phyloP scores from a whole-genome alignment of 116 monocot genomes.

The Zostera marina region DNA sequence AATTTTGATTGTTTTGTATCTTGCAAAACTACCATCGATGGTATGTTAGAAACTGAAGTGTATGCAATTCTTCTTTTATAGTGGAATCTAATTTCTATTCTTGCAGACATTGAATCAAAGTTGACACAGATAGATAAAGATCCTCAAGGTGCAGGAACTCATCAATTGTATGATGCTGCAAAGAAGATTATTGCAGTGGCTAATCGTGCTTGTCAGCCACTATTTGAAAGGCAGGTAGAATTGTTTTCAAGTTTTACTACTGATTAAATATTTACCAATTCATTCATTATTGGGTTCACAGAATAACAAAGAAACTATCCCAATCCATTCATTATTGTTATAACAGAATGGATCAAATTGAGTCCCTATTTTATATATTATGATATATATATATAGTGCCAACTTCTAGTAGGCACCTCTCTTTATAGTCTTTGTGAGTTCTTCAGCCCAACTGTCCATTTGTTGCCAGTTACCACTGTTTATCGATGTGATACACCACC shows the following conservation, averaged over 20 bases:
- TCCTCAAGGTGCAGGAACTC: slow-evolving; percentile 91
- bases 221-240: slow-evolving; percentile 89
- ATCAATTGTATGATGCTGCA: slow-evolving; percentile 54
- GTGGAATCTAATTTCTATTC: slow-evolving; percentile 2
- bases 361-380: too few relatives aligned
- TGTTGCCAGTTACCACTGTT: too few relatives aligned
- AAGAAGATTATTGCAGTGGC: slow-evolving; percentile 56
- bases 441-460: too few relatives aligned
- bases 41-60: slow-evolving; percentile 14
- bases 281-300: too few relatives aligned
- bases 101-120: slow-evolving; percentile 86
- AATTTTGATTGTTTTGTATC: slow-evolving; percentile 99
- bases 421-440: too few relatives aligned
- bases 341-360: too few relatives aligned
- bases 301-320: too few relatives aligned
- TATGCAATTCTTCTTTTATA: background rate
- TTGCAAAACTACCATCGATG: slow-evolving; percentile 98
- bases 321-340: too few relatives aligned
- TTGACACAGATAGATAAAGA: slow-evolving; percentile 92
- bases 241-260: background rate
- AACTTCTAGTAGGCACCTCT: too few relatives aligned
- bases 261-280: too few relatives aligned
- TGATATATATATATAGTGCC: too few relatives aligned
- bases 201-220: slow-evolving; percentile 92
- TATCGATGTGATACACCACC: too few relatives aligned